Evolutionary conservation across 495 filamentous ascomycete species (phyloP).

Genomic region (Lasiosphaeria ovina): DNA sequence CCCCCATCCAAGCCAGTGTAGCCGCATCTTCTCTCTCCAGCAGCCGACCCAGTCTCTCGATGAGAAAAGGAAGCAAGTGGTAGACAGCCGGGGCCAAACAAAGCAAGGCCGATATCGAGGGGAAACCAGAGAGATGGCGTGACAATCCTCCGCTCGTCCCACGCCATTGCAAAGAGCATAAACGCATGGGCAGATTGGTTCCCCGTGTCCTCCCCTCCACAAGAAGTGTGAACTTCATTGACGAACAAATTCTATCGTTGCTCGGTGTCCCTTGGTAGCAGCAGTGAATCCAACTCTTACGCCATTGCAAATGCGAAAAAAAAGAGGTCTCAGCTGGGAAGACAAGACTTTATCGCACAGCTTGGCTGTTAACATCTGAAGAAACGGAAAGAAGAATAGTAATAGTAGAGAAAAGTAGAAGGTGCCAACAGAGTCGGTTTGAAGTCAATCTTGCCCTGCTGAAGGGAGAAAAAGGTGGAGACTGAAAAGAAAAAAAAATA

Average conservation of each 20-base stretch:
- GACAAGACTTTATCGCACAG: slow-evolving; percentile 2
- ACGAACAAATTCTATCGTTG: slow-evolving; percentile 36
- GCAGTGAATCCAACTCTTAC: slow-evolving; percentile 27
- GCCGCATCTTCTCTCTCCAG: background rate
- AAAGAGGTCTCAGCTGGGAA: slow-evolving; percentile 29
- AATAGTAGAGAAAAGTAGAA: background rate
- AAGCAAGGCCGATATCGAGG: too few species aligned
- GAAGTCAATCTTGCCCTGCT: slow-evolving; percentile 11
- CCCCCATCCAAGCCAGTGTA: background rate
- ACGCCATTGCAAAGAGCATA: background rate
- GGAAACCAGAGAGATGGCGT: too few species aligned
- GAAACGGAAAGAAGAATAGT: background rate
- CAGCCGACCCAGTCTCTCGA: background rate
- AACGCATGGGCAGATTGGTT: background rate
- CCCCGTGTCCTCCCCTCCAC: slow-evolving; percentile 3
- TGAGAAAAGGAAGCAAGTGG: background rate
- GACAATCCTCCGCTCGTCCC: background rate
- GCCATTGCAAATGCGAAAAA: slow-evolving; percentile 29
- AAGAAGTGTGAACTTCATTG: slow-evolving; percentile 40
- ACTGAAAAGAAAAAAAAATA: background rate
- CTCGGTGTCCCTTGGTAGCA: slow-evolving; percentile 4
- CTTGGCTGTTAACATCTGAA: background rate
- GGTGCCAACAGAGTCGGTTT: background rate
- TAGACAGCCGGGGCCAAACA: too few species aligned
- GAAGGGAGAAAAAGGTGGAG: background rate